Conservation (phyloP, 106 monocot species). For the Dactylorhiza incarnata region DNA sequence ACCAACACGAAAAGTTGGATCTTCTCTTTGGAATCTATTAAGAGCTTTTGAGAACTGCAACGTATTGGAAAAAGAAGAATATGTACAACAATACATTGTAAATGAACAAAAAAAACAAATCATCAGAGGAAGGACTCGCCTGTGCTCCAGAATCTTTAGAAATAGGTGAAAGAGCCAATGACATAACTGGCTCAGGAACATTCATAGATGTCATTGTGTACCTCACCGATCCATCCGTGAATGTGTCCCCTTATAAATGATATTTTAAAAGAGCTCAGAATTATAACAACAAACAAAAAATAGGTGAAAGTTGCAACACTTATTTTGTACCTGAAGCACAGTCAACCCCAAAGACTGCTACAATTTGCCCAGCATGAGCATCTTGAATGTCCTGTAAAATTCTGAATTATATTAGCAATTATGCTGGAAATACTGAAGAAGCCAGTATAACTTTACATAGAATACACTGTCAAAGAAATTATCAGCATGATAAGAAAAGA, state of each 20-base stretch:
- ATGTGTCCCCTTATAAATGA: conserved; percentile 75
- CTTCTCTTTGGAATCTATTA: conserved; percentile 93
- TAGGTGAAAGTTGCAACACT: background rate
- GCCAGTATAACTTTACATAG: background rate
- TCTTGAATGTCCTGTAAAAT: conserved; percentile 88
- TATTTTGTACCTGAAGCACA: conserved; percentile 78
- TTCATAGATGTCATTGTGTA: conserved; percentile 99
- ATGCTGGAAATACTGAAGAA: background rate
- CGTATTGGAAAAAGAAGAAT: conserved; percentile 9
- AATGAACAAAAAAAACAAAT: background rate
- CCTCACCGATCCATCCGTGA: conserved; percentile 92
- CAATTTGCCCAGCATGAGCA: conserved; percentile 97
- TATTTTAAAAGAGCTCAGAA: conserved; percentile 5
- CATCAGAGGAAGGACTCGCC: conserved; percentile 47
- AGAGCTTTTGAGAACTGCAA: conserved; percentile 93
- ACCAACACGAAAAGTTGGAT: conserved; percentile 97
- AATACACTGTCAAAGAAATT: background rate
- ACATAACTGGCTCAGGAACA: conserved; percentile 99
- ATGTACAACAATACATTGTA: background rate
- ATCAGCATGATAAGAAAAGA: background rate
- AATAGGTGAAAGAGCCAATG: conserved; percentile 90
- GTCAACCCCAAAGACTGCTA: conserved; percentile 98
- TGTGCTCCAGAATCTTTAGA: conserved; percentile 99
- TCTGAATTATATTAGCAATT: background rate
- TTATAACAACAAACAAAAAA: no score